These are phyloP conservation scores for Parafenestella ontariensis DNA, from an alignment of 2,329 filamentous ascomycete genomes.

Conservation along the genomic window DNA sequence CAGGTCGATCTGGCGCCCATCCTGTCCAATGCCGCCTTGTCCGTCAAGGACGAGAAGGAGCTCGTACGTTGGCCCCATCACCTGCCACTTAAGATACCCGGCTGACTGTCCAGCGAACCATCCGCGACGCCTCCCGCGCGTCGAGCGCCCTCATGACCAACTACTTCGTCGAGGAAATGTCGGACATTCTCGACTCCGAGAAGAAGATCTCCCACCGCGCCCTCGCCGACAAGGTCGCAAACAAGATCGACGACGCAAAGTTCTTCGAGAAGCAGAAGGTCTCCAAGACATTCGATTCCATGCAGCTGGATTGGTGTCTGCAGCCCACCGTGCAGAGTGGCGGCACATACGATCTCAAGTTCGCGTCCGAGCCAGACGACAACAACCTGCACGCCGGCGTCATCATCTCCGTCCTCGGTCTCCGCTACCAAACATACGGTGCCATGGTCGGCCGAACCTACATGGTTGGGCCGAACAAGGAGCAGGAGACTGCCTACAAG, in stretches of 20 bases:
- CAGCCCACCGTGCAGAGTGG: constrained; percentile 93
- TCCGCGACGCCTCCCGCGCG: constrained; percentile 92
- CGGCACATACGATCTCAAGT: constrained; percentile 90
- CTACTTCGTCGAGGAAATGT: constrained; percentile 99
- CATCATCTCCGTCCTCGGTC: constrained; percentile 88
- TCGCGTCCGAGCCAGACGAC: constrained; percentile 78
- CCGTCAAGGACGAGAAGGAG: constrained; percentile 94
- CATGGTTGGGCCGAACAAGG: constrained; percentile 94
- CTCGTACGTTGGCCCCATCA: constrained; percentile 60
- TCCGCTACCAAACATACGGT: constrained; percentile 95
- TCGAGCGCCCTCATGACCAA: constrained; percentile 94
- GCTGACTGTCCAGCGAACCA: constrained; percentile 67
- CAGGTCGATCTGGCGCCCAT: constrained; percentile 85
- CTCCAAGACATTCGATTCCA: constrained; percentile 82
- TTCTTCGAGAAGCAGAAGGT: constrained; percentile 91
- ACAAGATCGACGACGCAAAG: constrained; percentile 90
- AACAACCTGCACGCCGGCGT: constrained; percentile 86
- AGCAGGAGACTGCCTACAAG: constrained; percentile 93
- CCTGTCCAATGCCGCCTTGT: constrained; percentile 82
- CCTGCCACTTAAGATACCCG: constrained; percentile 1
- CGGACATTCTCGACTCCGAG: constrained; percentile 90
- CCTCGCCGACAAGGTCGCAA: constrained; percentile 84
- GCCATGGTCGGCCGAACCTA: constrained; percentile 93
- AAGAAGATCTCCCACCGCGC: constrained; percentile 94
- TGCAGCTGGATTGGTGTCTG: constrained; percentile 92